Base-by-base conservation (phyloP, 192 early-diverging fungal genomes). In the Coemansia sp. region DNA sequence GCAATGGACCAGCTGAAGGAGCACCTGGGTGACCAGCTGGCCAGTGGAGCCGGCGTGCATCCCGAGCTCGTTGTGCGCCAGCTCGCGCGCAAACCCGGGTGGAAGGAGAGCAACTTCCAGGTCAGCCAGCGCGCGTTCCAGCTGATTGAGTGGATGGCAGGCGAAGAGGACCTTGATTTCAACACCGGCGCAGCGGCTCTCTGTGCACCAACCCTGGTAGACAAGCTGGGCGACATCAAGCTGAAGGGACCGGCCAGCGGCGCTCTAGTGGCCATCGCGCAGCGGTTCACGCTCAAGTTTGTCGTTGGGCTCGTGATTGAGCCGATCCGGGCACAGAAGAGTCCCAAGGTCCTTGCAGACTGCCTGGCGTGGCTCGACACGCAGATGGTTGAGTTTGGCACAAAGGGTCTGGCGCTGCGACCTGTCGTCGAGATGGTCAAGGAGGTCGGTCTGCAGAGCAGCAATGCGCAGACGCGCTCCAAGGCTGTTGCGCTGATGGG, bases 31-130 rank as follows among this genome's bases (percentile, higher is more conserved):
- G 63, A 70, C 14, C 74, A 70, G 29, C 64, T 80, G 6, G 53
- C 68, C 20, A 26, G 66, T 3, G 53, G 56, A 7, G 49, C 91
- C 4, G 86, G 91, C 37, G 78, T 88, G 9, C 62, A 77, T 24
- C 58, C 73, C 1, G 96, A 99, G 59, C 73, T 94, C 17, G 72
- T 99, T 22, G 78, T 90, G 6, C 82, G 90, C 17, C 80, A 83
- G 44, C 64, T 99, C 20, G 64, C 80, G 8, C 87, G 88, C 35
- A 91, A 89, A 24, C 93, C 93, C 0, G 94, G 95, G 4, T 95
- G 89, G 90, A 97, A 97, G 67, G 96, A 99, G 60, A 92, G 81
- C 78, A 99, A 99, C 72, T 97, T 97, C 64, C 95, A 99, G 53
- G 86, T 94, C 25, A 86, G 81, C 43, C 68, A 79, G 5, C 87